Evolutionary conservation across 768 basidiomycete genomes (phyloP).

Genomic region (Tricholoma flavovirens): DNA sequence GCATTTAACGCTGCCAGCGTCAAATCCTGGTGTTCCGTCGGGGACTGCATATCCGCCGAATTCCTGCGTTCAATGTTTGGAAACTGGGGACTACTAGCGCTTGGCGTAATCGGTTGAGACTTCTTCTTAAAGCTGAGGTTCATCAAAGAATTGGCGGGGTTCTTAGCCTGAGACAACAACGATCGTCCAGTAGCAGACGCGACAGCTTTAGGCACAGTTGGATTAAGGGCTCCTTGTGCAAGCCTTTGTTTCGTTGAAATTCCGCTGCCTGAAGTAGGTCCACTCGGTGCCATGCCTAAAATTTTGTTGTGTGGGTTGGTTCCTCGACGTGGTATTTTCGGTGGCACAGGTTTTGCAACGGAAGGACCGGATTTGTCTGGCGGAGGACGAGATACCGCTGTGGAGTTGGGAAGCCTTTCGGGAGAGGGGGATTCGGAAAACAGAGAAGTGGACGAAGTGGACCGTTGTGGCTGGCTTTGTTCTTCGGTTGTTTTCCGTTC

Average conservation of each 20-base stretch:
- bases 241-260: constrained; percentile 50
- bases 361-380: background rate
- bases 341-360: constrained; percentile 6
- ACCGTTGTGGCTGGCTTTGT: background rate
- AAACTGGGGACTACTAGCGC: background rate
- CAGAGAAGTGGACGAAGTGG: background rate
- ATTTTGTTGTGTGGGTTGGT: constrained; percentile 20
- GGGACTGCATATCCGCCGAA: background rate
- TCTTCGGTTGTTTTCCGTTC: background rate
- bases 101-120: constrained; percentile 11
- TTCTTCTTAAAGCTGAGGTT: constrained; percentile 43
- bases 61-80: background rate
- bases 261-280: constrained; percentile 24
- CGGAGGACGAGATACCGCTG: background rate
- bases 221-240: constrained; percentile 33
- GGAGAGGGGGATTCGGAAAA: background rate
- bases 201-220: constrained; percentile 30
- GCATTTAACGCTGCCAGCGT: constrained; percentile 18
- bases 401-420: background rate
- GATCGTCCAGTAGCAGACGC: constrained; percentile 7
- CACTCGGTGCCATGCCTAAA: constrained; percentile 10
- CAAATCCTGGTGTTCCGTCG: constrained; percentile 8
- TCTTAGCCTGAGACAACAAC: background rate
- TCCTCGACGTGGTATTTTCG: constrained; percentile 13
- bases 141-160: constrained; percentile 12